Evolutionary conservation across 2,329 filamentous ascomycete genomes (phyloP).

Genomic region (Anthostomella pinea): DNA sequence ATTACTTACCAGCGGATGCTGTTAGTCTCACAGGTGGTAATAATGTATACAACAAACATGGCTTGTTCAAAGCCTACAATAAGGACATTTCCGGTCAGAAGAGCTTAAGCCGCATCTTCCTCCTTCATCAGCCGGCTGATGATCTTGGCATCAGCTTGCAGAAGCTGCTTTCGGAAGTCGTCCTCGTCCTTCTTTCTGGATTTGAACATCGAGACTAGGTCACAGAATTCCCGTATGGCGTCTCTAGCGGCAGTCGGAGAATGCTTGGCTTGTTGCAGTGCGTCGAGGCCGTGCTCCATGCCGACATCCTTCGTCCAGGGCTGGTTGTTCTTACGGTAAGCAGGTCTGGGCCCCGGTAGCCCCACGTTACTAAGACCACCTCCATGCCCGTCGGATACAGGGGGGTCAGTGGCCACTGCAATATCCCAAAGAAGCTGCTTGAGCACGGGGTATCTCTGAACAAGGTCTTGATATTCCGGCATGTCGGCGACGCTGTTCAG

Average conservation of each 20-base stretch:
- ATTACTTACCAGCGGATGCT: no score
- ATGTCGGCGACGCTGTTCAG: slow-evolving; percentile 26
- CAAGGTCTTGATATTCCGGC: slow-evolving; percentile 28
- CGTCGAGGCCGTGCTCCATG: slow-evolving; percentile 52
- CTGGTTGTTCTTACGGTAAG: slow-evolving; percentile 37
- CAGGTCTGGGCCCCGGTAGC: slow-evolving; percentile 15
- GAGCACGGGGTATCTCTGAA: slow-evolving; percentile 28
- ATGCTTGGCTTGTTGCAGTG: slow-evolving; percentile 48
- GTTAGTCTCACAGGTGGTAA: no score
- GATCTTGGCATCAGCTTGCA: slow-evolving; percentile 44
- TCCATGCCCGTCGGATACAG: slow-evolving; percentile 9
- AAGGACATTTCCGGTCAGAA: not conserved
- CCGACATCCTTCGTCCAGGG: slow-evolving; percentile 59
- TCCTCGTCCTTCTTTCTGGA: slow-evolving; percentile 32
- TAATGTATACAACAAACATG: no score
- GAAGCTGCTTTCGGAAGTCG: slow-evolving; percentile 43
- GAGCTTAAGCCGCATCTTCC: slow-evolving; percentile 10
- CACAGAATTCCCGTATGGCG: slow-evolving; percentile 58
- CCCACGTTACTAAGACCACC: slow-evolving; percentile 7
- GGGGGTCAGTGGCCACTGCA: slow-evolving; percentile 31
- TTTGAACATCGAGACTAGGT: slow-evolving; percentile 49
- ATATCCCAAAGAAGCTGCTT: slow-evolving; percentile 27
- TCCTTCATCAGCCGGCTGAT: slow-evolving; percentile 14
- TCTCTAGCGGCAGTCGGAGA: slow-evolving; percentile 55
- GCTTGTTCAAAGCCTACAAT: no score